Base-by-base conservation (phyloP, 169 alveolate genomes). In the Plasmodium gallinaceum region DNA sequence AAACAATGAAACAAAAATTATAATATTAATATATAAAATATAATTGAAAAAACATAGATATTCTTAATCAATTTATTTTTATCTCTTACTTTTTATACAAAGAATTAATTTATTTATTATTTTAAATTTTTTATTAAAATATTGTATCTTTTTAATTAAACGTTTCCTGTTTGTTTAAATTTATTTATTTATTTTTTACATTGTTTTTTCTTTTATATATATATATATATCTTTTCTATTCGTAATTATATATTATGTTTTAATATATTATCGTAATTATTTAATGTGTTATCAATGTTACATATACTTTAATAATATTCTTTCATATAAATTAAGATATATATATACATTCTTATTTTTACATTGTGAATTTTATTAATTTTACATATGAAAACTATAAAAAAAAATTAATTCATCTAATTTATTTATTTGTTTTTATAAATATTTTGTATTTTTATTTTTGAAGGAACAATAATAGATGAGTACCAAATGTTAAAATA, bases 351-450 rank as follows among this genome's bases (percentile, higher is more conserved):
- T n/a, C 4, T 32, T 32, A 32, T 32, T 64, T 14, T 48, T 62
- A 37, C 72, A 3, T 62, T 10, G 72, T 62, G 72, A 62, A 62
- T 62, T 14, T 62, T 62, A 2, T 18, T 20, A 18, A 20, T 2
- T 2, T 26, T 62, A 32, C 18, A 26, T 24, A 62, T 64, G 8
- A 32, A 32, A 64, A 32, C 48, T 26, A 5, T 14, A 64, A 32
- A 64, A 64, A 22, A 64, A 26, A 37, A 32, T 22, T 37, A 32
- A 32, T 32, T 32, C 39, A 32, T 32, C 39, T 37, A 14, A 3
- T 64, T 18, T 32, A 64, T 64, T 32, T 64, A 64, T 64, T 64
- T 64, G 73, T 64, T 64, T 64, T 64, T 64, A 22, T 42, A 48
- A 71, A 52, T 42, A 71, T 20, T 42, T 16, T 70, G n/a, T 54